Evolutionary conservation across 306 rosid genomes (phyloP), one percentile per base, ranked within the genome.

Genomic region (Cercis canadensis): DNA sequence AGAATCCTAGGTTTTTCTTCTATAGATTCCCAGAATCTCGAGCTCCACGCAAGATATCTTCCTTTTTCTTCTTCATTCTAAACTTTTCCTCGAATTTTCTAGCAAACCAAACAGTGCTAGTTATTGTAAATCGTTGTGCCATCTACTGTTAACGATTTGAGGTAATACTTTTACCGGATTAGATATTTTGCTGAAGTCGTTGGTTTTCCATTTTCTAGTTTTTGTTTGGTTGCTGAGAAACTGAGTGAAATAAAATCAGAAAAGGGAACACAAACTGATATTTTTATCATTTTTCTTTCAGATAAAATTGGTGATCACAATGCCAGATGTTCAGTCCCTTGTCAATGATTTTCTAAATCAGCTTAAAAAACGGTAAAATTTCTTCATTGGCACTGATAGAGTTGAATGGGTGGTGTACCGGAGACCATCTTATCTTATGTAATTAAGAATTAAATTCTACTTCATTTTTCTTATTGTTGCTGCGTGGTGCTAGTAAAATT

Each of bases 291-390:
- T 18, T 53, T 2, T n/a, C 4, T 73, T 84, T 59, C 73, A 82
- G 87, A 83, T 81, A 51, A 55, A 74, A 64, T 66, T 73, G 58
- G 82, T 10, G 65, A 31, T 58, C 76, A 82, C 59, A 63, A 94
- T 94, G 98, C 98, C 98, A 11, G 98, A 93, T 73, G 91, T 90
- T 74, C 90, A 94, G 36, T 54, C 71, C 41, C 88, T 82, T 65
- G 98, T 86, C 69, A 89, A 83, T 75, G 96, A 86, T 70, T 90
- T 94, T 81, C 70, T 86, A 65, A 77, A 82, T 37, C 86, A 87
- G 80, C 98, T 94, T 36, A 89, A 77, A 41, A 94, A 84, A 56
- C 94, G 97, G 98, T 90, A 46, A 68, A 2, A 77, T 64, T 37
- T 52, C 18, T 80, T 60, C 50, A n/a, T 17, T 40, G 57, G 12